phyloP scores from a whole-genome alignment of 2,329 filamentous ascomycete genomes.

The Hyphodiscus sp. region DNA sequence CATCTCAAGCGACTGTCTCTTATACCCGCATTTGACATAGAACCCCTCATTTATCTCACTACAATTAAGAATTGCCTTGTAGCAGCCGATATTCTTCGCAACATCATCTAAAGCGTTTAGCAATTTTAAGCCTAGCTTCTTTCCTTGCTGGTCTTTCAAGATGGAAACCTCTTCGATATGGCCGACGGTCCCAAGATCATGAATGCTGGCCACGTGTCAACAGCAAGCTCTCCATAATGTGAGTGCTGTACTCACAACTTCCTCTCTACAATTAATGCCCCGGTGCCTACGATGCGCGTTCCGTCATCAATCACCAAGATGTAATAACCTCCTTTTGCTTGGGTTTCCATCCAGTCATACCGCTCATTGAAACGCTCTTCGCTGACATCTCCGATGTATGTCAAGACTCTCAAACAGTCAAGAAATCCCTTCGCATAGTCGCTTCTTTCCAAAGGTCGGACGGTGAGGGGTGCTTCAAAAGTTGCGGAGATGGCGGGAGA shows the following conservation, averaged over 20 bases:
- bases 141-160: constrained; percentile 88
- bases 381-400: constrained; percentile 79
- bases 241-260: constrained; percentile 63
- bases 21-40: constrained; percentile 96
- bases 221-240: too few species aligned
- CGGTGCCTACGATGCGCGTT: constrained; percentile 70
- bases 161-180: constrained; percentile 98
- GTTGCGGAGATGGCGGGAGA: constrained; percentile 62
- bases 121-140: constrained; percentile 86
- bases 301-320: constrained; percentile 72
- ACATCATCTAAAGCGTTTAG: constrained; percentile 90
- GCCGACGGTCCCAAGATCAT: constrained; percentile 74
- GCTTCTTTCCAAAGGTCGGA: constrained; percentile 68
- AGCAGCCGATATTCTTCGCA: constrained; percentile 83
- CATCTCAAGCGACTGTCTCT: constrained; percentile 92
- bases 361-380: constrained; percentile 68
- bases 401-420: constrained; percentile 82
- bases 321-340: constrained; percentile 67
- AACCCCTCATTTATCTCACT: constrained; percentile 95
- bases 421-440: constrained; percentile 81
- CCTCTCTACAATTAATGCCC: constrained; percentile 82
- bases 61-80: constrained; percentile 96
- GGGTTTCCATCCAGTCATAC: constrained; percentile 69
- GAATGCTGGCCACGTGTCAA: constrained; percentile 48
- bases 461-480: constrained; percentile 72